A percentile compares a stretch with the other conserved stretches of the same genome.
Evolutionary conservation across 2,329 filamentous ascomycete genomes (phyloP).

Genomic region (Botryotinia convoluta): DNA sequence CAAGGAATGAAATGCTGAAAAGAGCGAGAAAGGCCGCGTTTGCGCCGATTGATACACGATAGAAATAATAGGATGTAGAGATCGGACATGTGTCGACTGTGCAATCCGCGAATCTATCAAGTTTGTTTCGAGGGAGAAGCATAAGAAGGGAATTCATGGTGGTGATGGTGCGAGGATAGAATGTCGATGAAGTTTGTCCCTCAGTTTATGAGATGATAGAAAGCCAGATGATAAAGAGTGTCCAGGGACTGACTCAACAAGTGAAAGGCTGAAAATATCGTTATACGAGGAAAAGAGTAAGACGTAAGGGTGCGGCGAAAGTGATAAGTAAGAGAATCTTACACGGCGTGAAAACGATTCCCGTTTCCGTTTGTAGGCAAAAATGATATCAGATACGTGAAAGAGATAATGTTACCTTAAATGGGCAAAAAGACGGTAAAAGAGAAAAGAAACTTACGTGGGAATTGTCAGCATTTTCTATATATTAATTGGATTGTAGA

Average conservation of each 20-base stretch:
- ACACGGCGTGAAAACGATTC: neutral
- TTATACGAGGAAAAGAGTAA: neutral
- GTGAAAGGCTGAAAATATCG: neutral
- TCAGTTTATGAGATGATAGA: neutral
- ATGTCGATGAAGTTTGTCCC: neutral
- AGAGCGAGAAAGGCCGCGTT: conserved; percentile 53
- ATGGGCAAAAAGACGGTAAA: neutral
- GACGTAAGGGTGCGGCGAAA: neutral
- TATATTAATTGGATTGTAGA: neutral
- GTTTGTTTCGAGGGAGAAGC: conserved; percentile 12
- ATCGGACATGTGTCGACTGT: conserved; percentile 37
- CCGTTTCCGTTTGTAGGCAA: neutral
- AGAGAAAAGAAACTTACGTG: neutral
- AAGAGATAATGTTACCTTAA: neutral
- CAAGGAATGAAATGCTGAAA: conserved; percentile 47
- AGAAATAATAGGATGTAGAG: conserved; percentile 47
- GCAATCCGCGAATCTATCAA: neutral
- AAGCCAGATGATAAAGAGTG: neutral
- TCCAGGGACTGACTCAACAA: neutral
- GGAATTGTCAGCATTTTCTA: conserved; percentile 1
- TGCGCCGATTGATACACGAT: conserved; percentile 52
- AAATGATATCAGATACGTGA: neutral
- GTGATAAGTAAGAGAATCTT: neutral
- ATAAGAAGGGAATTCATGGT: conserved; percentile 8
- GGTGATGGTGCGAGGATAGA: neutral